Base-by-base conservation (phyloP, 768 basidiomycete species). In the Porphyrellus cyaneotinctus region DNA sequence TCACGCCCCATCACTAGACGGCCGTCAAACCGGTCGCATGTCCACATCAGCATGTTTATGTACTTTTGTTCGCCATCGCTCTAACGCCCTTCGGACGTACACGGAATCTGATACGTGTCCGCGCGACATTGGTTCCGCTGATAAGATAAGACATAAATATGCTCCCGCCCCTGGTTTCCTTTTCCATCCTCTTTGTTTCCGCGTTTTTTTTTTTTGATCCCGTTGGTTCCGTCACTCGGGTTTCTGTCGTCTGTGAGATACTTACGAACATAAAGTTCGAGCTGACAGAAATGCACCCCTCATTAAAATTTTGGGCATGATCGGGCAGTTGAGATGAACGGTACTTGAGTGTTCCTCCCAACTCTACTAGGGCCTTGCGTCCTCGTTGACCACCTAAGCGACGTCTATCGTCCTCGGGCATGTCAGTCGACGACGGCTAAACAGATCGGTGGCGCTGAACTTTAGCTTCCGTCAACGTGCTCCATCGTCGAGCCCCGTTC, bases 61-160 rank as follows among this genome's bases (percentile, higher is more conserved):
- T 43, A 46, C 33, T 23, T 23, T 42, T 26, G 18, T 54, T 32
- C 30, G 26, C 46, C 28, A 26, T 43, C 65, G 39, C 57, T 53
- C 49, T 67, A 67, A 59, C 57, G 13, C 62, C 62, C 24, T 17
- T 18, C n/a, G 33, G 37, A 31, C 49, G 43, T 20, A 43, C 51
- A 53, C 52, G 58, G 57, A 56, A 56, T 47, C 32, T 4, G 50
- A 50, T 64, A 65, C 64, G 64, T 65, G 64, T 62, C 53, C 43
- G 2, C 22, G 17, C 33, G 20, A 43, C 38, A 63, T 58, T 67
- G 60, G 65, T 1, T n/a, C 35, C 30, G 31, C 26, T 32, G 64
- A 66, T 66, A 67, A 66, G 64, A 66, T 67, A 67, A 66, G 60
- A 63, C 65, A 57, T 23, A 36, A 30, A 56, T 49, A 54, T 39